Evolutionary conservation across 805 yeast genomes (phyloP).

Genomic region (Candida ortonii): DNA sequence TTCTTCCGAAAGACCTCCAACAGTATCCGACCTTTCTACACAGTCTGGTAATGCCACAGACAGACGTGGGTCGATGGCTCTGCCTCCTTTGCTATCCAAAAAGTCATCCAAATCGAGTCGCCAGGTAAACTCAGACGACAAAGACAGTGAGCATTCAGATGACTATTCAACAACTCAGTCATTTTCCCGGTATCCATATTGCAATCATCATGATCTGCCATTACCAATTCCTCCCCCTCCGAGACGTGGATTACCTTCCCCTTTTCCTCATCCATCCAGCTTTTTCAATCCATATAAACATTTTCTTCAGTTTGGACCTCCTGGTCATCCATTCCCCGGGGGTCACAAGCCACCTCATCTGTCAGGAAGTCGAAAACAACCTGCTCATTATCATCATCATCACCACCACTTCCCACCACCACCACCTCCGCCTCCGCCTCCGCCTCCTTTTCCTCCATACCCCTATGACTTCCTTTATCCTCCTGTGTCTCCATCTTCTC

Average conservation of each 20-base stretch:
- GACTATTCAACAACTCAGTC: slow-evolving; percentile 6
- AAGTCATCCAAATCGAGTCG: too few relatives aligned
- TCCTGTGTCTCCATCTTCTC: slow-evolving; percentile 25
- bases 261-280: slow-evolving; percentile 7
- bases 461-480: slow-evolving; percentile 18
- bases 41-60: too few relatives aligned
- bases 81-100: too few relatives aligned
- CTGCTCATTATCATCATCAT: slow-evolving; percentile 17
- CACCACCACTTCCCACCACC: slow-evolving; percentile 15
- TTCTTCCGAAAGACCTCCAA: slow-evolving; percentile 1
- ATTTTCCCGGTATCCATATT: slow-evolving; percentile 8
- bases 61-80: too few relatives aligned
- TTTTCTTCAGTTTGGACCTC: too few relatives aligned
- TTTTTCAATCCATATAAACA: too few relatives aligned
- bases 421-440: slow-evolving; percentile 29
- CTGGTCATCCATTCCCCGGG: too few relatives aligned
- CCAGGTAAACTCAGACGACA: too few relatives aligned
- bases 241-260: slow-evolving; percentile 6
- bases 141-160: slow-evolving; percentile 11
- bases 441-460: slow-evolving; percentile 24
- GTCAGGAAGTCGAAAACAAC: too few relatives aligned
- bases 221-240: slow-evolving; percentile 5
- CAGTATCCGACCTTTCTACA: slow-evolving; percentile 1
- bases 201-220: slow-evolving; percentile 6
- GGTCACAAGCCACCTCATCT: too few relatives aligned